Conservation (phyloP, 768 basidiomycete genomes). For the Clathrus columnatus region DNA sequence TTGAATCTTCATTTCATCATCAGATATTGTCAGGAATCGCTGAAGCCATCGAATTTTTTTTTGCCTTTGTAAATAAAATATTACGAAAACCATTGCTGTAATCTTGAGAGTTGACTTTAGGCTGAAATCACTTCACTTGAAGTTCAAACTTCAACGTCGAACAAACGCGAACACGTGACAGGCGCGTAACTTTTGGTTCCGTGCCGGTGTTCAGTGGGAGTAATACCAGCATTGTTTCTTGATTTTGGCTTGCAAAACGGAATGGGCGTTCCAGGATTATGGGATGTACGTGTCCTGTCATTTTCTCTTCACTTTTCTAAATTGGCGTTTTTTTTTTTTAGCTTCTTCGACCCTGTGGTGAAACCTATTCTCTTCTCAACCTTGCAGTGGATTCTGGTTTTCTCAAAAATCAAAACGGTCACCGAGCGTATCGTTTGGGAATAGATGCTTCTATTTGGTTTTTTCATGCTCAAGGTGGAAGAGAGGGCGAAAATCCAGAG, state of each 20-base stretch:
- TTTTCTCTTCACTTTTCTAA: slow-evolving; percentile 5
- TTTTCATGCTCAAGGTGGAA: slow-evolving; percentile 13
- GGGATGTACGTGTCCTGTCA: slow-evolving; percentile 31
- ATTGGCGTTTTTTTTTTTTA: not conserved
- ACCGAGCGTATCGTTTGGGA: slow-evolving; percentile 27
- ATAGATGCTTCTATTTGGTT: slow-evolving; percentile 36
- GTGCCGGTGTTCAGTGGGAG: too few relatives aligned
- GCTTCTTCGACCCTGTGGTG: slow-evolving; percentile 19
- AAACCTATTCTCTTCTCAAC: slow-evolving; percentile 24
- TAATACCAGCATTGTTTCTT: too few relatives aligned
- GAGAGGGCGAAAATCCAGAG: slow-evolving; percentile 29
- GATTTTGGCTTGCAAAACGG: not conserved
- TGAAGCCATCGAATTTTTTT: too few relatives aligned
- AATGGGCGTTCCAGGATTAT: slow-evolving; percentile 38
- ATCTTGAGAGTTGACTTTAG: too few relatives aligned
- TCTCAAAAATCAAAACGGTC: slow-evolving; percentile 19
- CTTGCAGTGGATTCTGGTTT: slow-evolving; percentile 25
- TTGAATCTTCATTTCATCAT: too few relatives aligned
- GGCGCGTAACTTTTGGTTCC: too few relatives aligned
- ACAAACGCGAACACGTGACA: too few relatives aligned
- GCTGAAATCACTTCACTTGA: too few relatives aligned
- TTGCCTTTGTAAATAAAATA: too few relatives aligned
- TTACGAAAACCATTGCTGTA: too few relatives aligned
- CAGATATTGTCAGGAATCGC: too few relatives aligned
- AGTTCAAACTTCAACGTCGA: too few relatives aligned